Conservation (phyloP, 2,329 filamentous ascomycete species). For the Alternaria sp. region DNA sequence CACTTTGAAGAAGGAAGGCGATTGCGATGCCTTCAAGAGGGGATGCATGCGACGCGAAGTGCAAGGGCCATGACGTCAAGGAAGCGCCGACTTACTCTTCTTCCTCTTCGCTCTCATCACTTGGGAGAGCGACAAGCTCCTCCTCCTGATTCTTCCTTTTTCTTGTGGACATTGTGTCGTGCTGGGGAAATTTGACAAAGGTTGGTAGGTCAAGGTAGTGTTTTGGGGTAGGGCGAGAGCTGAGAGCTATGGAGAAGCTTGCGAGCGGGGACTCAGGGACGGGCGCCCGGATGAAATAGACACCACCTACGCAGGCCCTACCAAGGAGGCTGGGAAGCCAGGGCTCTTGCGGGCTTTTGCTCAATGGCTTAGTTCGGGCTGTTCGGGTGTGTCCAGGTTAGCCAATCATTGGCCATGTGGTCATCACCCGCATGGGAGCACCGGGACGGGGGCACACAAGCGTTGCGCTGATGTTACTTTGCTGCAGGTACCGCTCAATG, state of each 20-base stretch:
- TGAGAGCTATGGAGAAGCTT: slow-evolving; percentile 16
- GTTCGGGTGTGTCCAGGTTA: slow-evolving; percentile 11
- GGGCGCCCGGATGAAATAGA: slow-evolving; percentile 40
- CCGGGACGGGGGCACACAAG: slow-evolving; percentile 8
- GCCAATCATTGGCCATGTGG: slow-evolving; percentile 34
- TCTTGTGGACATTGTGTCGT: slow-evolving; percentile 49
- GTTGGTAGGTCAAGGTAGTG: slow-evolving; percentile 20
- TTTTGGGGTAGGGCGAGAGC: slow-evolving; percentile 12
- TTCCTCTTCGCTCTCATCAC: slow-evolving; percentile 53
- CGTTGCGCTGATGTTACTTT: slow-evolving; percentile 12
- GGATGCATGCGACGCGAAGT: slow-evolving; percentile 26
- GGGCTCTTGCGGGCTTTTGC: slow-evolving; percentile 25
- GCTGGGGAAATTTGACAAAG: slow-evolving; percentile 12
- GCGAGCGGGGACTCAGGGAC: slow-evolving; percentile 13
- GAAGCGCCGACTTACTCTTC: slow-evolving; percentile 50
- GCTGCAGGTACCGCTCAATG: slow-evolving; percentile 33
- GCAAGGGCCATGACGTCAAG: slow-evolving; percentile 48
- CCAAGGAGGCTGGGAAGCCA: slow-evolving; percentile 37
- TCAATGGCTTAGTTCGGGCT: slow-evolving; percentile 35
- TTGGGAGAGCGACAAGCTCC: slow-evolving; percentile 54
- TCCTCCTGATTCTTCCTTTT: slow-evolving; percentile 55
- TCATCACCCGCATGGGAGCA: slow-evolving; percentile 25
- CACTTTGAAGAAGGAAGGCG: slow-evolving; percentile 21
- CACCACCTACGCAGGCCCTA: slow-evolving; percentile 25
- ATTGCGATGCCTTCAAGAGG: slow-evolving; percentile 25